Evolutionary conservation across 495 filamentous ascomycete species (phyloP), one percentile per base, ranked within the genome.

Genomic region (Choiromyces venosus): DNA sequence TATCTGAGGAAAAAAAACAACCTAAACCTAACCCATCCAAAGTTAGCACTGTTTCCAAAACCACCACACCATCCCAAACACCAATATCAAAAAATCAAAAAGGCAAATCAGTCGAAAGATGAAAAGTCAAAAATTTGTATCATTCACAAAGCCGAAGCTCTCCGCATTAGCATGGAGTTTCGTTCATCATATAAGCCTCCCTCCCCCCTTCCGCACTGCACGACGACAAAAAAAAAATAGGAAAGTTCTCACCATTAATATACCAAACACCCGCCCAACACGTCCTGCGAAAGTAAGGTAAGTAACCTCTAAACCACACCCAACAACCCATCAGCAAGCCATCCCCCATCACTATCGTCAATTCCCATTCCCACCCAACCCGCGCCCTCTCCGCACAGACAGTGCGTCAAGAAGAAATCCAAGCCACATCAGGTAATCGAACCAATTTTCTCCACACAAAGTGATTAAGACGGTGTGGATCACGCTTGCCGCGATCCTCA

Each of bases 131-230:
- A 88, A 90, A 18, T 85, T 88, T 87, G 86, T 85, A 83, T 84
- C 86, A 88, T 91, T 89, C 89, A 93, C 89, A 86, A 87, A 84
- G 81, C 82, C 83, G 80, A 84, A 81, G 74, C 83, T 88, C 91
- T 96, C 91, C 89, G 92, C 84, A 86, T 93, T 94, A 94, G 92
- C 92, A 94, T 93, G 91, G 91, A 93, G 91, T 86, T 87, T 84
- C 85, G 83, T 72, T 87, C 89, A 91, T 93, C 91, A 92, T 86
- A 83, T 84, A 78, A 82, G 80, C 66, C 52, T 29, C 81, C 82
- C 79, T 79, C 77, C 79, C 72, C 61, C 67, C 25, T 74, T 37
- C 52, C 64, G 68, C 71, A 21, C 39, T 71, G 44, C 12, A 56
- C n/a, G n/a, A n/a, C n/a, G n/a, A 56, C n/a, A 29, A 21, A 52